Conservation (phyloP, 257 asterid species). For the Solanum peruvianum region DNA sequence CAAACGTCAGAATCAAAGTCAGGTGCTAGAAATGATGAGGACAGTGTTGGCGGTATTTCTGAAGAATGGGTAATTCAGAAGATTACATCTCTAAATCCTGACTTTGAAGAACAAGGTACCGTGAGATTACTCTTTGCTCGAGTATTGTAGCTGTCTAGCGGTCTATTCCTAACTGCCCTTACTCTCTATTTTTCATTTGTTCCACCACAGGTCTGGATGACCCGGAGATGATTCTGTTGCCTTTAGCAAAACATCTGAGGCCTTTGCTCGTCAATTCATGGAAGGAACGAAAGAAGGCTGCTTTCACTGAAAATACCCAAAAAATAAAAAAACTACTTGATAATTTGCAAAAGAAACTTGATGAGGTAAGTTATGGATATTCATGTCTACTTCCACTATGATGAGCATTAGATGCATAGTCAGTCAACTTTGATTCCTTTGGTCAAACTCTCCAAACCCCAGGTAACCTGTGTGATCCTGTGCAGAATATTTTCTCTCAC, state of each 20-base stretch:
- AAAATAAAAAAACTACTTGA: slow-evolving; percentile 65
- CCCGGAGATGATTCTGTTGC: slow-evolving; percentile 68
- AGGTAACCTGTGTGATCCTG: background rate
- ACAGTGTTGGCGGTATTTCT: slow-evolving; percentile 41
- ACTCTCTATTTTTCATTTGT: background rate
- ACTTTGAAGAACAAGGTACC: slow-evolving; percentile 81
- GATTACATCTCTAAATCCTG: slow-evolving; percentile 63
- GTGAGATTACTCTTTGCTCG: background rate
- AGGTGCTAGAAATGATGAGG: slow-evolving; percentile 60
- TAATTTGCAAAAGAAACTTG: slow-evolving; percentile 75
- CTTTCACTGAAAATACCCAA: slow-evolving; percentile 83
- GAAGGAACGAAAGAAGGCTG: slow-evolving; percentile 75
- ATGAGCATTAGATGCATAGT: background rate
- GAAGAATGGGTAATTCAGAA: slow-evolving; percentile 70
- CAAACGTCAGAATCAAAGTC: slow-evolving; percentile 54
- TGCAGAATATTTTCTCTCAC: background rate
- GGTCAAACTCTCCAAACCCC: background rate
- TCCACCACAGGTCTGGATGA: slow-evolving; percentile 37
- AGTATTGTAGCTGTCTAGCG: background rate
- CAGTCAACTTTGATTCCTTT: background rate
- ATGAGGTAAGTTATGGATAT: slow-evolving; percentile 54
- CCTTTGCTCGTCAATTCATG: slow-evolving; percentile 83
- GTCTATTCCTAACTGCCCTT: background rate
- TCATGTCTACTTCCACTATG: slow-evolving; percentile 1
- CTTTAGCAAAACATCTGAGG: slow-evolving; percentile 66